Conservation (phyloP, 441 rosid species). For the Lepidium campestre region DNA sequence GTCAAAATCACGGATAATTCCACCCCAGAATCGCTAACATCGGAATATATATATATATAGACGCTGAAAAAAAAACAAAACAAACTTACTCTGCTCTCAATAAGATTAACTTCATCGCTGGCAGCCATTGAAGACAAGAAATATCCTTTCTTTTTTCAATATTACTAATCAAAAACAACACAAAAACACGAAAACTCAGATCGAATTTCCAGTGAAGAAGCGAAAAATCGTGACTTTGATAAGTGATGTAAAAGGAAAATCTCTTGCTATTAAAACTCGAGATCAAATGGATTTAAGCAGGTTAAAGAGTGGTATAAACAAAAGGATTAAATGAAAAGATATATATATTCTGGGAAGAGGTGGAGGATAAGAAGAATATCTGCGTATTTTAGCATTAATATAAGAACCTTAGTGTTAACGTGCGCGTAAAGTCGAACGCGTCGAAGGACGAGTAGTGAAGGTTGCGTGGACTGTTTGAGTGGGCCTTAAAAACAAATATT, state of each 20-base stretch:
- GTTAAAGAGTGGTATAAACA: not conserved
- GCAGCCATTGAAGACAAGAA: conserved; percentile 35
- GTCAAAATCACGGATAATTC: not conserved
- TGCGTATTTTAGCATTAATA: conserved; percentile 14
- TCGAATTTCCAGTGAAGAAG: not conserved
- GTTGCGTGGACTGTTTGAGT: conserved; percentile 13
- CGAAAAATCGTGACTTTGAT: not conserved
- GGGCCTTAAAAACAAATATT: not conserved
- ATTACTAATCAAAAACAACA: not conserved
- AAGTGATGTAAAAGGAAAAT: conserved; percentile 9
- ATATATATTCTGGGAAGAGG: conserved; percentile 19
- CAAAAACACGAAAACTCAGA: conserved; percentile 13
- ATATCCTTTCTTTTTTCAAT: not conserved
- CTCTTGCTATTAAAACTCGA: not conserved
- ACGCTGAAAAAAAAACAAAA: not conserved
- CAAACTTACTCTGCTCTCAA: conserved; percentile 41
- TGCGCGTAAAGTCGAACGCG: conserved; percentile 11
- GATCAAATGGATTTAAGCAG: conserved; percentile 19
- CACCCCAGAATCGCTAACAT: not conserved
- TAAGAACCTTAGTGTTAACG: not conserved
- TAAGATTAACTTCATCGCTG: conserved; percentile 41
- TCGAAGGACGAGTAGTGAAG: conserved; percentile 8
- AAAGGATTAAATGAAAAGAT: not conserved
- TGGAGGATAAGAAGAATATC: conserved; percentile 30
- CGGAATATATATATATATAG: not conserved